phyloP scores from a whole-genome alignment of 345 rosid genomes.

The Populus nigra region DNA sequence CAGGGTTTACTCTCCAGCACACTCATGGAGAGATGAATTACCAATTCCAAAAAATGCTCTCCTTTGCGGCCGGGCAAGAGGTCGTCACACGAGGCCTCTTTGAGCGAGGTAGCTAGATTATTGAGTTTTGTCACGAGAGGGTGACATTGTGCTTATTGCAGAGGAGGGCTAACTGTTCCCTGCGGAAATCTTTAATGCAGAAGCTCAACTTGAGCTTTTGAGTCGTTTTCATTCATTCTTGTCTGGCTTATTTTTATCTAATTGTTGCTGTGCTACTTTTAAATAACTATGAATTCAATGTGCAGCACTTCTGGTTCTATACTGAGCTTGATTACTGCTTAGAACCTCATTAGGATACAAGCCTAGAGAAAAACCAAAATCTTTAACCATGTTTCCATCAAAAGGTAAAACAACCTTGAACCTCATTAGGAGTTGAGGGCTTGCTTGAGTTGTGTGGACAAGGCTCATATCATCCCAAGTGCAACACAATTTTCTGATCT shows the following conservation, averaged over 20 bases:
- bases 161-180: not conserved
- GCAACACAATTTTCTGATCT: too few species aligned
- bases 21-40: slow-evolving; percentile 61
- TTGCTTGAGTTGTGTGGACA: too few species aligned
- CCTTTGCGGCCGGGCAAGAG: slow-evolving; percentile 61
- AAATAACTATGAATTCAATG: not conserved
- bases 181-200: slow-evolving; percentile 12
- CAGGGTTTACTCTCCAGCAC: slow-evolving; percentile 44
- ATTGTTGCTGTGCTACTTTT: not conserved
- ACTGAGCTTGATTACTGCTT: too few species aligned
- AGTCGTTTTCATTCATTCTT: not conserved
- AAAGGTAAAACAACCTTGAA: too few species aligned
- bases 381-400: too few species aligned
- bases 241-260: not conserved
- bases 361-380: too few species aligned
- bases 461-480: too few species aligned
- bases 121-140: slow-evolving; percentile 48
- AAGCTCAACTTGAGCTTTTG: slow-evolving; percentile 29
- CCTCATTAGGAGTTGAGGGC: too few species aligned
- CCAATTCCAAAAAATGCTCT: slow-evolving; percentile 60
- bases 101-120: slow-evolving; percentile 8
- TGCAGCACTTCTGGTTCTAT: not conserved
- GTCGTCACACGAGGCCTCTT: slow-evolving; percentile 67
- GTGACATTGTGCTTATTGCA: slow-evolving; percentile 33
- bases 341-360: too few species aligned